Evolutionary conservation across 176 grass and related monocot species (phyloP).

Genomic region (Puya raimondii): DNA sequence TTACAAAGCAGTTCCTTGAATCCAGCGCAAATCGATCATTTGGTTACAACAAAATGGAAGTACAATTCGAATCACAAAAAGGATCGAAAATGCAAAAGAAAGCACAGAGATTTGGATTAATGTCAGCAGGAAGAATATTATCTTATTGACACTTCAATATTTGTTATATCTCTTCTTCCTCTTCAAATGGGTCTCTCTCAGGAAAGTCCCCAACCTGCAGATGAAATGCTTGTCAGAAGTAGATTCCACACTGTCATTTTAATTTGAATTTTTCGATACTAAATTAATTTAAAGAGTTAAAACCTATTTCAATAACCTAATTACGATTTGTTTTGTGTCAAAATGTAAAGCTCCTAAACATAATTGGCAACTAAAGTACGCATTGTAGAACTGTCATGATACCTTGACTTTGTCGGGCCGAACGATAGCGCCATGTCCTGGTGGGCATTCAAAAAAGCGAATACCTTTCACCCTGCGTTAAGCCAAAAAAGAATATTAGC

Average conservation of each 20-base stretch:
- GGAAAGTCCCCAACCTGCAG: slow-evolving; percentile 71
- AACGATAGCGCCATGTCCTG: slow-evolving; percentile 79
- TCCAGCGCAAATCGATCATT: too few species aligned
- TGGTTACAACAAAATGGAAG: too few species aligned
- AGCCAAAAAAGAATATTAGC: slow-evolving; percentile 4
- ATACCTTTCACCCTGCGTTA: slow-evolving; percentile 77
- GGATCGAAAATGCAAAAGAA: background rate
- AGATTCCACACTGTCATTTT: background rate
- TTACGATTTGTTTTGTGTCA: too few species aligned
- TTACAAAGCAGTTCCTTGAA: too few species aligned
- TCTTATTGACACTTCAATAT: background rate
- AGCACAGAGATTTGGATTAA: background rate
- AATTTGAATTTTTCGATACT: too few species aligned
- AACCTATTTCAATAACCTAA: too few species aligned
- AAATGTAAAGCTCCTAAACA: background rate
- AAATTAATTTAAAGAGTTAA: too few species aligned
- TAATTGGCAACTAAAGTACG: background rate
- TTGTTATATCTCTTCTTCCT: slow-evolving; percentile 70
- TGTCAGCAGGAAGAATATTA: background rate
- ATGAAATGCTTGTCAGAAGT: background rate
- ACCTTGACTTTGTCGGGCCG: slow-evolving; percentile 97
- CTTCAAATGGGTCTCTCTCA: slow-evolving; percentile 89
- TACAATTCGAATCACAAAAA: too few species aligned
- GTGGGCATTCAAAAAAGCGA: slow-evolving; percentile 65
- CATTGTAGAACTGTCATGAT: background rate